Evolutionary conservation across 1,139 yeast genomes (phyloP).

Genomic region (Meyerozyma sp.): DNA sequence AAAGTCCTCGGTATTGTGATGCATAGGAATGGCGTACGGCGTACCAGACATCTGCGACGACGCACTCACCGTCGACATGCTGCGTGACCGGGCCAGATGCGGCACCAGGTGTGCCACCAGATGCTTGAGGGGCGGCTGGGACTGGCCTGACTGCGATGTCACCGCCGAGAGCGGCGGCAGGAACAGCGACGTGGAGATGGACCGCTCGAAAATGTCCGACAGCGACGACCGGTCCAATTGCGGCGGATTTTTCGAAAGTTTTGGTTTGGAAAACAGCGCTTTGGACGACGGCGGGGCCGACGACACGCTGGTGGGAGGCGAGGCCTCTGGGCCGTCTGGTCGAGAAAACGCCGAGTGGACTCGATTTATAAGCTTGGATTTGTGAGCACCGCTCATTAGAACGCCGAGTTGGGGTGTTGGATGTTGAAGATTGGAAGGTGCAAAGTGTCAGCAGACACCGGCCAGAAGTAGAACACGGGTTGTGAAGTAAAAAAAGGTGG

Average conservation of each 20-base stretch:
- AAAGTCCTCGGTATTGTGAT: slow-evolving; percentile 24
- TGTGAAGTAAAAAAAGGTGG: too few species aligned
- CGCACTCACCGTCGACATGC: background rate
- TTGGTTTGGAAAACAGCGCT: background rate
- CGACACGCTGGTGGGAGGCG: background rate
- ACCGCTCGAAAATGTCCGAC: slow-evolving; percentile 2
- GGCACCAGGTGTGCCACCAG: background rate
- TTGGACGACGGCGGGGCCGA: background rate
- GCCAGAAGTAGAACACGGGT: too few species aligned
- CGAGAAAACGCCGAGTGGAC: background rate
- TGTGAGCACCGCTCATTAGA: background rate
- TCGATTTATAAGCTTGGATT: background rate
- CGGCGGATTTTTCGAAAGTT: background rate
- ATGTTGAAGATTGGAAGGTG: background rate
- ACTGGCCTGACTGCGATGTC: background rate
- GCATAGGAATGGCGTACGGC: slow-evolving; percentile 15
- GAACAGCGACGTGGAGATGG: background rate
- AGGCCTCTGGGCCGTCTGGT: background rate
- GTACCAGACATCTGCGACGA: background rate
- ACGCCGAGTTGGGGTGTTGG: too few species aligned
- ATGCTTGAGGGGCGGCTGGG: background rate
- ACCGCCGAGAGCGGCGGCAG: background rate
- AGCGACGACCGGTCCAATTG: background rate
- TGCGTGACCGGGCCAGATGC: background rate
- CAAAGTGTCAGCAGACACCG: background rate